Base-by-base conservation (phyloP, 2,329 filamentous ascomycete species). In the Colletotrichum cereale region DNA sequence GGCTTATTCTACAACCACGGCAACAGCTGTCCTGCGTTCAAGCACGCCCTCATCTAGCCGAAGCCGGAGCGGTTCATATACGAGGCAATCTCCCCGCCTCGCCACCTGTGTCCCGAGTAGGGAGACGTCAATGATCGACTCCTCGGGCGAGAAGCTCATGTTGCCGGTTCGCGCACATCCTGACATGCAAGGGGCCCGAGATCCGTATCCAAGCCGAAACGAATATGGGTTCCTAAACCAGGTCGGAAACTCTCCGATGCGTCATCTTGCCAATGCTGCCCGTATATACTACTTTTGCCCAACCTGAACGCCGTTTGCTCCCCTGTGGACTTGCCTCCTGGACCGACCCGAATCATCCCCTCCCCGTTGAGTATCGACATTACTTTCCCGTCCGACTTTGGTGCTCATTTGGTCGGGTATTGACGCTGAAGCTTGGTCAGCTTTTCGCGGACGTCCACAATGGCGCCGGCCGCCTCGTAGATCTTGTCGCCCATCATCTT, bases 321-420 rank as follows among this genome's bases (percentile, higher is more conserved):
- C 52, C 57, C 44, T n/a, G 7, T 24, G 5, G 34, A 26, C 34
- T 40, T 26, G n/a, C n/a, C 21, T 26, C 34, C 34, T 42, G 16
- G 40, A 5, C 34, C 62, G 26, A 38, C 3, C 18, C 44, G 21
- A 8, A 7, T 11, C 21, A 29, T 24, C 31, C 1, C 16, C 18
- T 14, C 44, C 1, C 44, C 3, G 8, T 24, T 16, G 26, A 5
- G 50, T n/a, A 31, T 57, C 42, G 7, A 56, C 47, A 62, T 56
- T 67, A 62, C 21, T 48, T 40, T 29, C 24, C 44, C 8, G 21
- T 56, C 40, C 6, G 21, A n/a, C 2, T 47, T 14, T 38, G 83
- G 72, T 83, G 81, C 71, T 84, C 31, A 74, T 68, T 60, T 72
- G 38, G 69, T 60, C 16, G 70, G 70, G 38, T 72, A 62, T 18